Conservation (phyloP, 495 filamentous ascomycete genomes). For the Penicillium daleae region DNA sequence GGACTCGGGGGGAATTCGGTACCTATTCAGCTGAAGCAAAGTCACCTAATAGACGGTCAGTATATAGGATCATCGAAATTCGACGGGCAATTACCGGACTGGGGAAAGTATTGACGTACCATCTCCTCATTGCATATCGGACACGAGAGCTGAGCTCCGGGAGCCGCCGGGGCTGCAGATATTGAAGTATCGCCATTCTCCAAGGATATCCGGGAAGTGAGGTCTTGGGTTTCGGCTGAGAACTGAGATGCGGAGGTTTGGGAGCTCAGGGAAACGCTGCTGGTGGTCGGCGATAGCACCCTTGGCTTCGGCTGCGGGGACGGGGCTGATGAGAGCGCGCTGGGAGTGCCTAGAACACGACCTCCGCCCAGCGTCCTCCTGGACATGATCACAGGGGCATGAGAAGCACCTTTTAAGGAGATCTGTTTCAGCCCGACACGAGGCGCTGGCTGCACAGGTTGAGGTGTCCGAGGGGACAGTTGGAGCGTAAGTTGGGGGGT, state of each 20-base stretch:
- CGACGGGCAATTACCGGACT: background rate
- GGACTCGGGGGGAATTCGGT: conserved; percentile 18
- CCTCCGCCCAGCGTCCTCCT: conserved; percentile 85
- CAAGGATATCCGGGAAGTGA: conserved; percentile 61
- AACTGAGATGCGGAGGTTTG: conserved; percentile 63
- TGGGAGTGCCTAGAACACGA: conserved; percentile 82
- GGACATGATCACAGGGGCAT: conserved; percentile 66
- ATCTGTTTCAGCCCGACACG: conserved; percentile 25
- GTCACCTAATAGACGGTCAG: conserved; percentile 65
- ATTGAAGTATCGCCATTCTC: conserved; percentile 54
- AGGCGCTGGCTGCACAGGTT: conserved; percentile 27
- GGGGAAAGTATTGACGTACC: conserved; percentile 50
- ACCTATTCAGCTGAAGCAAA: conserved; percentile 89
- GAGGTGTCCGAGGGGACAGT: conserved; percentile 15
- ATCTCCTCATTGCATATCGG: conserved; percentile 98
- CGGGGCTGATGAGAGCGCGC: conserved; percentile 68
- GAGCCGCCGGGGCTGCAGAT: conserved; percentile 54
- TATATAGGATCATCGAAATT: conserved; percentile 13
- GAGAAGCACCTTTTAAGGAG: conserved; percentile 32
- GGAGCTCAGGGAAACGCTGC: conserved; percentile 63
- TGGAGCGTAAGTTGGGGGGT: conserved; percentile 23
- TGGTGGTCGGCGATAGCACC: conserved; percentile 62
- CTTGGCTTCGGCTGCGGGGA: conserved; percentile 58
- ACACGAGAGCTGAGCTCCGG: conserved; percentile 74
- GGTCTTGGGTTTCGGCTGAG: conserved; percentile 60